Evolutionary conservation across 768 basidiomycete species (phyloP), one percentile per base, ranked within the genome.

Genomic region (Cantharellus anzutake): DNA sequence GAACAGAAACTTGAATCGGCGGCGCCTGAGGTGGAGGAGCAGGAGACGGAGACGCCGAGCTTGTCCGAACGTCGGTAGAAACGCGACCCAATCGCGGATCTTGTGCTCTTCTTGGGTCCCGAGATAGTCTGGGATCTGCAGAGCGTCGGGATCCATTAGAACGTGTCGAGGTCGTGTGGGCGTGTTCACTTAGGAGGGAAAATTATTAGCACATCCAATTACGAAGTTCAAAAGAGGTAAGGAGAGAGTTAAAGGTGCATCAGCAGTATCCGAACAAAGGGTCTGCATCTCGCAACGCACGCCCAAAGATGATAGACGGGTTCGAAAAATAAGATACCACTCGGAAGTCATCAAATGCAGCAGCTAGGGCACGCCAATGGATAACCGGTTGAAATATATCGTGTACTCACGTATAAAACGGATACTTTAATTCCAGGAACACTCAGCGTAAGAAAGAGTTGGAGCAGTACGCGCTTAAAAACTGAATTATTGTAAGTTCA

Each of bases 181-280:
- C 67, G 64, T 3, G 44, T 39, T 1, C 3, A 14, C 3, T 3
- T 35, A n/a, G 37, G 4, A 39, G 41, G 39, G 41, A 62, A 41
- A 14, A 4, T 29, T 5, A 35, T 48, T 16, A 44, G 14, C 7
- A 59, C 39, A 50, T 20, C 38, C 34, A 4, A 35, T 29, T 14
- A 38, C 5, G 37, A 41, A 41, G 41, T 58, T 52, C 16, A 4
- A 35, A 4, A 35, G 51, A 14, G 41, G 14, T 5, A 59, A 39
- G 42, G 29, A 40, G 39, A 4, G 34, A 34, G 42, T 61, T 14
- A 60, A 41, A 57, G 59, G 29, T 41, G 41, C 72, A 71, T 90
- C 87, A 91, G 86, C 80, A 91, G 87, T 91, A 91, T 90, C 87
- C 81, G 86, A 87, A 86, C 85, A 77, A 80, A 73, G 74, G 74